Evolutionary conservation across 352 stramenopile genomes (phyloP), one percentile per base, ranked within the genome.

Genomic region (Aphanomyces astaci): DNA sequence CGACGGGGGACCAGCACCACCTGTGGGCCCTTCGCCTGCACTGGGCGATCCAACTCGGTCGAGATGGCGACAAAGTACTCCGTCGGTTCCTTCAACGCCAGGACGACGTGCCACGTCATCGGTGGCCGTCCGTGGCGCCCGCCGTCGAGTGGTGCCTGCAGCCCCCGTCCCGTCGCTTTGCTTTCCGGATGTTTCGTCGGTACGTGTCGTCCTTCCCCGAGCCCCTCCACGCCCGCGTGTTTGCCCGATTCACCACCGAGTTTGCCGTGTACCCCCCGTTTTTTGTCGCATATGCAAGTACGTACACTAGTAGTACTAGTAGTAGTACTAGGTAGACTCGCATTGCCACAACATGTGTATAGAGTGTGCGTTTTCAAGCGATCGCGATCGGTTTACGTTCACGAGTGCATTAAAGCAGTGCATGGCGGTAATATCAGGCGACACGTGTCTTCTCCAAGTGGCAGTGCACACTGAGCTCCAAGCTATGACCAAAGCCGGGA

Each of bases 21-120:
- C 19, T 68, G 24, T 68, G 62, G 62, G 43, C 39, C n/a, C 49
- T 59, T 25, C 62, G 62, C 39, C 13, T 68, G 22, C 43, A 68
- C 19, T 59, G 51, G 51, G 51, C 51, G 25, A 30, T 59, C 33
- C 51, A 59, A 32, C 25, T 33, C 22, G 25, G 9, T 17, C 7
- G 30, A 7, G 51, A 59, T 36, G 51, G 51, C 0, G 51, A 59
- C 24, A 59, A 59, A 59, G 51, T 59, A 13, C 9, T 59, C 1
- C 51, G 24, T 13, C 51, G 51, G 13, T 59, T 36, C 30, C 11
- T 59, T 59, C 25, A 59, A 59, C 30, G 51, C 22, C 11, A 2
- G 22, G 51, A 59, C 51, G 33, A 13, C 13, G 13, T 39, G 25
- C 15, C 19, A 19, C 4, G 25, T 39, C 4, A 32, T n/a, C n/a